Percentiles rank a stretch among this genome's conserved stretches.
Conservation (phyloP, 495 filamentous ascomycete species). For the Penicillium steckii region DNA sequence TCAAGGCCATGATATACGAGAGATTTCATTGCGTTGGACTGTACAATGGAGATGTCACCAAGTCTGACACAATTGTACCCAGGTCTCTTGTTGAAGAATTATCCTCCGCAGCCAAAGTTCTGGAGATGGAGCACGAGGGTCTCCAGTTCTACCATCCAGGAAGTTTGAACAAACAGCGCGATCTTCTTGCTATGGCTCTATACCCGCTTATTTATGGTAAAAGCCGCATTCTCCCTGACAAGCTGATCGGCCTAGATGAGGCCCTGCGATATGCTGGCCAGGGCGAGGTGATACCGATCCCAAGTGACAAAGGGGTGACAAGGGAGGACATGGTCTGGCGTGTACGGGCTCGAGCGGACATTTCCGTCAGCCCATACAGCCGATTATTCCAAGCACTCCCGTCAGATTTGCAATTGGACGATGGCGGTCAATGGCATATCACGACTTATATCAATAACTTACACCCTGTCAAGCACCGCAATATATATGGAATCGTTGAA, state of each 20-base stretch:
- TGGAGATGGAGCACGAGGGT: constrained; percentile 16
- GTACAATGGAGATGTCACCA: constrained; percentile 38
- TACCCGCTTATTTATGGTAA: constrained; percentile 45
- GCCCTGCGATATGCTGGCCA: constrained; percentile 23
- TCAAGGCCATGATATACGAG: constrained; percentile 43
- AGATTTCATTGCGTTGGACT: constrained; percentile 29
- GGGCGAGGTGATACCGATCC: constrained; percentile 27
- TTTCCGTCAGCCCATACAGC: constrained; percentile 29
- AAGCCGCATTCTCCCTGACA: constrained; percentile 29
- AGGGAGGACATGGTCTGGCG: constrained; percentile 45
- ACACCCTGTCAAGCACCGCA: constrained; percentile 35
- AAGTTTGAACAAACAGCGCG: constrained; percentile 18
- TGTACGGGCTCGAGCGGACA: constrained; percentile 27
- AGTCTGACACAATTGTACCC: constrained; percentile 37
- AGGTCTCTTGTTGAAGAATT: constrained; percentile 32
- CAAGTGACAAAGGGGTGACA: constrained; percentile 29
- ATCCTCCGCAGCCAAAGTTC: constrained; percentile 14
- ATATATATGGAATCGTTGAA: constrained; percentile 43
- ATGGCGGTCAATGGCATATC: constrained; percentile 29
- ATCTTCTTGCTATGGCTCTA: constrained; percentile 43
- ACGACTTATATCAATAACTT: constrained; percentile 49
- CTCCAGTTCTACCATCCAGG: constrained; percentile 23
- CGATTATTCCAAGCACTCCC: constrained; percentile 40
- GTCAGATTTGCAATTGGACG: constrained; percentile 30
- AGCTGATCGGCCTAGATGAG: constrained; percentile 25